These are phyloP conservation scores for Eimeria falciformis DNA, from an alignment of 169 alveolate genomes.

Conservation along the genomic window DNA sequence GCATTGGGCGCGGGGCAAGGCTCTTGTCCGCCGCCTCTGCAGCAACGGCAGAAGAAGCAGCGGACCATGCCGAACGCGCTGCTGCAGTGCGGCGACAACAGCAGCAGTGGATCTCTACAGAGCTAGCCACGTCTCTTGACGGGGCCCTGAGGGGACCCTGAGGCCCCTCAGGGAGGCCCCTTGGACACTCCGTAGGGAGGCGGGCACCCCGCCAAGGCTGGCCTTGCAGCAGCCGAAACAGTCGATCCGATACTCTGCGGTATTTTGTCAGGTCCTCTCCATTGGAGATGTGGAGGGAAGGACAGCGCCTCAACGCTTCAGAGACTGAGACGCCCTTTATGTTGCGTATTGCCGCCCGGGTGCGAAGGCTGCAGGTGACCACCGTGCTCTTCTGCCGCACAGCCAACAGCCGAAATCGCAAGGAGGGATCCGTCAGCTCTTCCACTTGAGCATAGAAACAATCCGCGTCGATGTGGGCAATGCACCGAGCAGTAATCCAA, in stretches of 20 bases:
- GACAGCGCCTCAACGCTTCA: slow-evolving; percentile 35
- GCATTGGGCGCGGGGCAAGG: neutral
- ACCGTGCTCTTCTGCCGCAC: slow-evolving; percentile 66
- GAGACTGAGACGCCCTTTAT: slow-evolving; percentile 24
- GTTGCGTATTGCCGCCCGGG: slow-evolving; percentile 1
- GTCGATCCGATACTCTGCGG: neutral
- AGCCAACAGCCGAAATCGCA: slow-evolving; percentile 39
- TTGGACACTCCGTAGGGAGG: neutral
- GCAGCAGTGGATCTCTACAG: neutral
- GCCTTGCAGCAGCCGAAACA: slow-evolving; percentile 1
- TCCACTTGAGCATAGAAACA: slow-evolving; percentile 77
- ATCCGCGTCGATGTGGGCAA: slow-evolving; percentile 60
- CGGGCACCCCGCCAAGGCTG: neutral
- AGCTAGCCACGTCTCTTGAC: neutral
- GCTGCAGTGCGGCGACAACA: slow-evolving; percentile 1
- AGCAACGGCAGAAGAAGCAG: neutral
- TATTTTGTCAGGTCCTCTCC: slow-evolving; percentile 67
- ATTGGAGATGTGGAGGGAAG: slow-evolving; percentile 12
- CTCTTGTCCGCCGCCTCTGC: neutral
- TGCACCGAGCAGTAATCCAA: slow-evolving; percentile 3
- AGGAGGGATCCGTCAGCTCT: slow-evolving; percentile 22
- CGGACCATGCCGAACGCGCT: neutral
- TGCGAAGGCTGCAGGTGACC: slow-evolving; percentile 32
- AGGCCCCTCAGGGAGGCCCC: neutral
- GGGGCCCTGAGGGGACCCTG: neutral